Conservation (phyloP, 1,139 yeast species). For the Kurtzmaniella natalensis region DNA sequence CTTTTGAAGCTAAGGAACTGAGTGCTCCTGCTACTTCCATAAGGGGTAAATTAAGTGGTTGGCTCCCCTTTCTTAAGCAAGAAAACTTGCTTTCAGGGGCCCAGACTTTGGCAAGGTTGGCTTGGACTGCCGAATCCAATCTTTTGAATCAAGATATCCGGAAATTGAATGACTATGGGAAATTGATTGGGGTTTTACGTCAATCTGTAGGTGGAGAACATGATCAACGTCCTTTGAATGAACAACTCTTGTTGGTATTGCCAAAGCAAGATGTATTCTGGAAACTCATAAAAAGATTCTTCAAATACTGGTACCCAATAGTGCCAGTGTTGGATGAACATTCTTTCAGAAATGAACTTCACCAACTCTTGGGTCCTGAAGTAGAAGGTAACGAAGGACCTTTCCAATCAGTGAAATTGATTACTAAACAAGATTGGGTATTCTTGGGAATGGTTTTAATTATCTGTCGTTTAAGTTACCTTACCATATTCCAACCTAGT, state of each 20-base stretch:
- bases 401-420: slow-evolving; percentile 11
- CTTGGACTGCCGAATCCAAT: neutral
- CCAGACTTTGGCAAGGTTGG: too few relatives aligned
- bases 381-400: slow-evolving; percentile 8
- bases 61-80: neutral
- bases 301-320: slow-evolving; percentile 32
- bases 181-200: slow-evolving; percentile 1
- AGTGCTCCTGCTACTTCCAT: neutral
- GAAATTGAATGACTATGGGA: slow-evolving; percentile 4
- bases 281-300: slow-evolving; percentile 34
- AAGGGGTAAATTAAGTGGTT: neutral
- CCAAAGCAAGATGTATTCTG: slow-evolving; percentile 34
- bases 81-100: neutral
- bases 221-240: slow-evolving; percentile 1
- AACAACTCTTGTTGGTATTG: slow-evolving; percentile 14
- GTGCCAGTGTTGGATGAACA: slow-evolving; percentile 39
- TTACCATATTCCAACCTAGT: slow-evolving; percentile 14
- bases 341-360: slow-evolving; percentile 8
- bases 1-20: neutral
- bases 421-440: slow-evolving; percentile 14
- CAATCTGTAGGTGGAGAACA: neutral
- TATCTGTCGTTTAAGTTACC: slow-evolving; percentile 13
- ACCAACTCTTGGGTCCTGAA: slow-evolving; percentile 10
- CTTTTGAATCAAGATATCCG: neutral
- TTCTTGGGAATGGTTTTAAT: slow-evolving; percentile 13